Evolutionary conservation across 2,329 filamentous ascomycete species (phyloP), one percentile per base, ranked within the genome.

Genomic region (Chalara sp.): DNA sequence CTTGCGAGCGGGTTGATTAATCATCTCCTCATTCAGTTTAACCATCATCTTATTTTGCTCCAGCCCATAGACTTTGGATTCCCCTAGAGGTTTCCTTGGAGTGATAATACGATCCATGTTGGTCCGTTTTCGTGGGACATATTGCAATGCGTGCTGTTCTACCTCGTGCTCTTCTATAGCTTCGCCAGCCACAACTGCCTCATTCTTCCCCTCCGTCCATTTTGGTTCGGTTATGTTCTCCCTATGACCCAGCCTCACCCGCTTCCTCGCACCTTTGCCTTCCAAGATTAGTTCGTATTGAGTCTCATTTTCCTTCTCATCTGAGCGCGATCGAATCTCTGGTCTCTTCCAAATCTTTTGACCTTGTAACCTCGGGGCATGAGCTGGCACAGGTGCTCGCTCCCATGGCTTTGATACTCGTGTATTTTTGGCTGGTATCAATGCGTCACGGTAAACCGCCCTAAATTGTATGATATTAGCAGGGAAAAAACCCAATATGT

Each of bases 261-360:
- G 44, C 50, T 61, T 66, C 55, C 71, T 63, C 28, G 63, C 40
- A 0, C 63, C 65, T 2, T 49, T 45, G 2, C 68, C 66, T 28
- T 66, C 64, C 29, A 57, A 62, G 12, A 65, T 60, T 5, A 73
- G 59, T 53, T 73, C 71, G 10, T 40, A 40, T 45, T 61, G 55
- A 3, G 55, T 56, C 10, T 57, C 51, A 12, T 58, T 61, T 48
- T 61, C 58, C 39, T 63, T 61, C 21, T 59, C 49, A 10, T 52
- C 50, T 11, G 49, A 8, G 28, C 46, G 28, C 11, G 43, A 46
- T 43, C 41, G 44, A 6, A 45, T 39, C 2, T 56, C 51, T 8
- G 50, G 46, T 53, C 58, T 62, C 47, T 67, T 67, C 63, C 63
- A 66, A 29, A 67, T 62, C 54, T 64, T 66, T 31, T 63, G 58